These are phyloP conservation scores for Nakazawaea wickerhamii DNA, from an alignment of 805 yeast species.

Conservation along the genomic window DNA sequence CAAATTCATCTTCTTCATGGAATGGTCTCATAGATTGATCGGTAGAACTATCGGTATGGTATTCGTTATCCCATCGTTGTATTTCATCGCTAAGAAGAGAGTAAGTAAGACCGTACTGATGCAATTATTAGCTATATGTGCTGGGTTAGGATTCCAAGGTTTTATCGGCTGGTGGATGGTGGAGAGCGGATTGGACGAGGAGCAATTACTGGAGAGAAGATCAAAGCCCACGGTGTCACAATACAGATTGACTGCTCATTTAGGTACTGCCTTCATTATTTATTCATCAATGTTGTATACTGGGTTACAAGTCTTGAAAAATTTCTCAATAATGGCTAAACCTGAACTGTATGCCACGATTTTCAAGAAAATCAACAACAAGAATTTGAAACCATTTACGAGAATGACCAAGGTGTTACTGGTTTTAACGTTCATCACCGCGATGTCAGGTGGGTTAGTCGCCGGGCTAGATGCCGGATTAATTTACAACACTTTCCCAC, in stretches of 20 bases:
- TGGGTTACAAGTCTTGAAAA: constrained; percentile 78
- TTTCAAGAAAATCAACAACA: constrained; percentile 56
- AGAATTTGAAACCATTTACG: constrained; percentile 55
- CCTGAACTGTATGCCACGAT: constrained; percentile 52
- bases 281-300: constrained; percentile 89
- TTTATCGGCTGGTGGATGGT: constrained; percentile 99
- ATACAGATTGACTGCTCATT: constrained; percentile 87
- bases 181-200: constrained; percentile 83
- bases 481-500: constrained; percentile 93
- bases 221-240: constrained; percentile 98
- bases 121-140: constrained; percentile 67
- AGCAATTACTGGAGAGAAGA: constrained; percentile 68
- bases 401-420: constrained; percentile 50
- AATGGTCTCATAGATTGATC: constrained; percentile 92
- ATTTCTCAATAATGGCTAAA: constrained; percentile 59
- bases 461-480: constrained; percentile 98
- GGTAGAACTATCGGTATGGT: constrained; percentile 88
- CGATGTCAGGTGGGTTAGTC: constrained; percentile 96
- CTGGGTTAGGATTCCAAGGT: constrained; percentile 86
- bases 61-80: constrained; percentile 79
- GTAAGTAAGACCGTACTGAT: constrained; percentile 64
- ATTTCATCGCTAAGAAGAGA: constrained; percentile 62
- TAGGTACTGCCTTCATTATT: constrained; percentile 86
- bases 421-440: constrained; percentile 75
- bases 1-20: constrained; percentile 93